phyloP scores from a whole-genome alignment of 768 basidiomycete species.

The Boletus rubroflammeus region DNA sequence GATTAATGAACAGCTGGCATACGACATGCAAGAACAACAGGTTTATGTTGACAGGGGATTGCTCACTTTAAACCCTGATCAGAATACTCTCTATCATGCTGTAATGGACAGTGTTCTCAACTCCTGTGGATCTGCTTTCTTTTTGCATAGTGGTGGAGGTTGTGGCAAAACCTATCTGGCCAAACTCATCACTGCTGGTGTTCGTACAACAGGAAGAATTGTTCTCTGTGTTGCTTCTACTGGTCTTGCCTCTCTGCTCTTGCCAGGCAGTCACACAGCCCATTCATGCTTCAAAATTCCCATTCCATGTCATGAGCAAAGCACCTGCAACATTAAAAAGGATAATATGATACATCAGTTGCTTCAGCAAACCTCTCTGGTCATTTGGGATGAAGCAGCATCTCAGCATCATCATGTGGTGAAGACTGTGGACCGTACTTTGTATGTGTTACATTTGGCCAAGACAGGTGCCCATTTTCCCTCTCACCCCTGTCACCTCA shows the following conservation, averaged over 20 bases:
- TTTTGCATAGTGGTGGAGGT: not conserved
- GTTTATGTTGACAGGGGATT: conserved; percentile 29
- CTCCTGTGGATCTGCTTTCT: not conserved
- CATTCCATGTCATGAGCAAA: not conserved
- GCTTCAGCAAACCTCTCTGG: not conserved
- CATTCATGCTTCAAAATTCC: not conserved
- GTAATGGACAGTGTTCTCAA: not conserved
- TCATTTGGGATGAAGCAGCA: not conserved
- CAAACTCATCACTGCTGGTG: not conserved
- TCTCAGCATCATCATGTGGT: not conserved
- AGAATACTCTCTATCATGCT: conserved; percentile 20
- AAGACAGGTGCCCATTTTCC: no score
- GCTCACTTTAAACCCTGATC: conserved; percentile 19
- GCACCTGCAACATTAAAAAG: not conserved
- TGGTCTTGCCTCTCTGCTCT: not conserved
- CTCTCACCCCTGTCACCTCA: no score
- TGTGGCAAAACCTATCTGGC: not conserved
- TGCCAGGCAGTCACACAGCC: not conserved
- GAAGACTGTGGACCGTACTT: not conserved
- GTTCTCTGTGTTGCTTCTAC: not conserved
- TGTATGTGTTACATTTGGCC: no score
- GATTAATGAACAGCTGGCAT: no score
- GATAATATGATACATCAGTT: not conserved
- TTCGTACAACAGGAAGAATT: not conserved
- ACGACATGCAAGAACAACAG: conserved; percentile 17